Percentiles rank a stretch among this genome's conserved stretches.
phyloP scores from a whole-genome alignment of 371 early-diverging fungal genomes.

The Mortierella sp. region DNA sequence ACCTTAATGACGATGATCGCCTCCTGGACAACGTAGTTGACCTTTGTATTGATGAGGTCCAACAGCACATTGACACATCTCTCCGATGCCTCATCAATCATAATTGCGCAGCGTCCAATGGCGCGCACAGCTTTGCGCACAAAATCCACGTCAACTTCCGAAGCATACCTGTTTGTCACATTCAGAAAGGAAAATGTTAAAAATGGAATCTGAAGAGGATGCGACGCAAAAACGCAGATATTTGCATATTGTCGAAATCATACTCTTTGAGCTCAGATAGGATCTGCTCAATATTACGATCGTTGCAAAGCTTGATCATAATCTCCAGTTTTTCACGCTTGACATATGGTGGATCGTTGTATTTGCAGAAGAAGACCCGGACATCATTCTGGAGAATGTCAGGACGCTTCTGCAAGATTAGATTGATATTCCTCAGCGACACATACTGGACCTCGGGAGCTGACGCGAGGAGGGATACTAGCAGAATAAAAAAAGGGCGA shows the following conservation, averaged over 20 bases:
- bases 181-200: background rate
- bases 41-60: slow-evolving; percentile 91
- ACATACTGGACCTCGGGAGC: slow-evolving; percentile 97
- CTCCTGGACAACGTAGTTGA: slow-evolving; percentile 94
- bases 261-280: slow-evolving; percentile 93
- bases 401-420: slow-evolving; percentile 93
- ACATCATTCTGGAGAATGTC: slow-evolving; percentile 92
- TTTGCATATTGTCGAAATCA: no score
- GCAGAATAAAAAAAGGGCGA: background rate
- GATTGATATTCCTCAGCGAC: slow-evolving; percentile 94
- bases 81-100: slow-evolving; percentile 89
- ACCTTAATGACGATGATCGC: slow-evolving; percentile 92
- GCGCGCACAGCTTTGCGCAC: slow-evolving; percentile 91
- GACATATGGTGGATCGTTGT: slow-evolving; percentile 98
- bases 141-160: slow-evolving; percentile 98
- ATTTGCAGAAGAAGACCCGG: slow-evolving; percentile 97
- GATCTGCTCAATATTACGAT: slow-evolving; percentile 89
- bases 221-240: no score
- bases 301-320: slow-evolving; percentile 87
- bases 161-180: slow-evolving; percentile 83
- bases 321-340: slow-evolving; percentile 97
- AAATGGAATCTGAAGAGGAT: no score
- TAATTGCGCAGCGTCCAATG: slow-evolving; percentile 94
- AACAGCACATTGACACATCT: slow-evolving; percentile 87
- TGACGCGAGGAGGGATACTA: slow-evolving; percentile 90